phyloP scores from a whole-genome alignment of 441 rosid species.

The Aleurites moluccanus region DNA sequence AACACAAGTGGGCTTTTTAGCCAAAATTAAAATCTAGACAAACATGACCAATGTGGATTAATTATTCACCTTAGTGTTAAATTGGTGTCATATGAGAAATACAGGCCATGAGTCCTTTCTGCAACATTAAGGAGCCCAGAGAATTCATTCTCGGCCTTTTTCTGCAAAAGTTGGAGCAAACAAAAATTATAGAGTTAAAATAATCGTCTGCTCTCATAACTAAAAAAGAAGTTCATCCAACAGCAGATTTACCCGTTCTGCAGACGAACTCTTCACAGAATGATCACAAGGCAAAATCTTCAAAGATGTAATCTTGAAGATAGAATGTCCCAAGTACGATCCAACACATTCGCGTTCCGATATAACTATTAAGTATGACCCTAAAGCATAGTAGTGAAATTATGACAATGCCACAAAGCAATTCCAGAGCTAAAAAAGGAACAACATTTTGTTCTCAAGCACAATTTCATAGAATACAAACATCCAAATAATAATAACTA shows the following conservation, averaged over 20 bases:
- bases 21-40: neutral
- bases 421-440: neutral
- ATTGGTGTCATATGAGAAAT: constrained; percentile 89
- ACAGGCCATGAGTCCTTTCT: constrained; percentile 74
- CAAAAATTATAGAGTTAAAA: constrained; percentile 16
- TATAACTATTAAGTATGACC: constrained; percentile 82
- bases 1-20: neutral
- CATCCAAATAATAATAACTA: too few species aligned
- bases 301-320: constrained; percentile 71
- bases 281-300: constrained; percentile 87
- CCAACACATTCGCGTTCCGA: constrained; percentile 83
- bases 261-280: constrained; percentile 58
- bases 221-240: neutral
- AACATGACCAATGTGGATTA: neutral
- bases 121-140: constrained; percentile 51
- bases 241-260: constrained; percentile 58
- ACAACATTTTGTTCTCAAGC: neutral
- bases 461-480: neutral
- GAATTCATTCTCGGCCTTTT: constrained; percentile 61
- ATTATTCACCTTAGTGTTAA: constrained; percentile 74
- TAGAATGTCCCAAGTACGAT: constrained; percentile 74
- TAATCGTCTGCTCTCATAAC: neutral
- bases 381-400: constrained; percentile 36
- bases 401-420: neutral
- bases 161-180: constrained; percentile 40